Percentiles rank a stretch among this genome's conserved stretches.
Conservation (phyloP, 768 basidiomycete genomes). For the Russula sp. region DNA sequence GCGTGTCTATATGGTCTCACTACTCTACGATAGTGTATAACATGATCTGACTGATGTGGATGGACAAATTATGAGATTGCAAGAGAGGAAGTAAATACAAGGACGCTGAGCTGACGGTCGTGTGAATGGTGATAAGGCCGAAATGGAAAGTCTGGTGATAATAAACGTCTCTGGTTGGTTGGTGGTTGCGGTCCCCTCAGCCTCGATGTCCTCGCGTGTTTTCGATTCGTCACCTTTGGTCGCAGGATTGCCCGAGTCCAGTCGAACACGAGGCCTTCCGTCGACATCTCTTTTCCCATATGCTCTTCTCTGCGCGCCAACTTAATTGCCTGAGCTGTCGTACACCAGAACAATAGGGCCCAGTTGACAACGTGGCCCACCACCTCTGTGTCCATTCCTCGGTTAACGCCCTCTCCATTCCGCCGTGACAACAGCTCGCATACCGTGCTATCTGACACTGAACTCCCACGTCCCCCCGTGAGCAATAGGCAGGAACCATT, state of each 20-base stretch:
- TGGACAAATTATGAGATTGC: conserved; percentile 4
- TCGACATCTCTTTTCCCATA: conserved; percentile 29
- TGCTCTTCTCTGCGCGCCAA: conserved; percentile 28
- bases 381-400: conserved; percentile 26
- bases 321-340: conserved; percentile 25
- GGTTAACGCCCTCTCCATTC: conserved; percentile 21
- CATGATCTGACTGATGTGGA: conserved; percentile 11
- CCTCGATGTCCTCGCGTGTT: conserved; percentile 36
- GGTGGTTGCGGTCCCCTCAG: conserved; percentile 30
- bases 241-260: conserved; percentile 19
- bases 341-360: conserved; percentile 29
- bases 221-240: conserved; percentile 26
- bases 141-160: conserved; percentile 24
- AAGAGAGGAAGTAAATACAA: background rate
- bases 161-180: conserved; percentile 9
- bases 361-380: conserved; percentile 22
- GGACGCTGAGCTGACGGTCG: background rate
- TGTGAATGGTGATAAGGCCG: conserved; percentile 13
- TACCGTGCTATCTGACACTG: conserved; percentile 20
- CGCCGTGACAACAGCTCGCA: conserved; percentile 23
- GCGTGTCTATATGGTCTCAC: too few relatives aligned
- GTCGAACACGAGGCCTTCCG: conserved; percentile 25
- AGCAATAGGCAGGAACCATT: conserved; percentile 30
- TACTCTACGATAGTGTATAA: background rate
- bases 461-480: conserved; percentile 25